phyloP scores from a whole-genome alignment of 352 stramenopile species.

The Thalassiosira hispida region DNA sequence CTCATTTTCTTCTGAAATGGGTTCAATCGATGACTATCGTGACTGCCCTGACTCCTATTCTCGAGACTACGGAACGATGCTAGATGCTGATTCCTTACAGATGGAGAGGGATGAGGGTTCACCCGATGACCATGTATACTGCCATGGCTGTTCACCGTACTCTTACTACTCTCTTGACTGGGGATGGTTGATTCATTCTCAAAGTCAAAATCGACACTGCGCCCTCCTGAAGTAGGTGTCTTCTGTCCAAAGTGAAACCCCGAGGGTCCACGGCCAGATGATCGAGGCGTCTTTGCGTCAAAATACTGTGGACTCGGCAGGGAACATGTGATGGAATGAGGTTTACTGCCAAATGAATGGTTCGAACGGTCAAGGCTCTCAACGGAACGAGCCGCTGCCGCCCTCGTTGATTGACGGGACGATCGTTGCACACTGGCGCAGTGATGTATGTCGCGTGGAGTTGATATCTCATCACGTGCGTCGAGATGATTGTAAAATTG shows the following conservation, averaged over 20 bases:
- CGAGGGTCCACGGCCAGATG: conserved; percentile 23
- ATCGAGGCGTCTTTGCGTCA: conserved; percentile 45
- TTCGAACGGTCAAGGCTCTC: neutral
- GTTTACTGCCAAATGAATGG: neutral
- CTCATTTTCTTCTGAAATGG: too few species aligned
- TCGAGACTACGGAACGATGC: too few species aligned
- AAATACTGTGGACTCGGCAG: conserved; percentile 11
- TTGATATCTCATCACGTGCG: conserved; percentile 7
- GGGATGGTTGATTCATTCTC: conserved; percentile 7
- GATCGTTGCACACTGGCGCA: neutral
- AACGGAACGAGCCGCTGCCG: neutral
- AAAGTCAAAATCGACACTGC: conserved; percentile 33
- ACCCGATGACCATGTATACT: neutral
- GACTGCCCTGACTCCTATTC: too few species aligned
- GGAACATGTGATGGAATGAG: conserved; percentile 3
- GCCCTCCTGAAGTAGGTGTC: conserved; percentile 20
- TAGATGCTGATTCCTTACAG: too few species aligned
- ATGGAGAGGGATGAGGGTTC: conserved; percentile 1
- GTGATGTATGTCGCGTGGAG: neutral
- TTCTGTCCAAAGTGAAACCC: neutral
- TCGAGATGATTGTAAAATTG: neutral
- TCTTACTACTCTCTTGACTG: neutral
- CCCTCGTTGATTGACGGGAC: neutral
- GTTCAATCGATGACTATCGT: too few species aligned
- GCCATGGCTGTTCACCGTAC: neutral